Percentiles rank a stretch among this genome's conserved stretches.
Conservation (phyloP, 2,329 filamentous ascomycete species). For the Hirsutella rhossiliensis region DNA sequence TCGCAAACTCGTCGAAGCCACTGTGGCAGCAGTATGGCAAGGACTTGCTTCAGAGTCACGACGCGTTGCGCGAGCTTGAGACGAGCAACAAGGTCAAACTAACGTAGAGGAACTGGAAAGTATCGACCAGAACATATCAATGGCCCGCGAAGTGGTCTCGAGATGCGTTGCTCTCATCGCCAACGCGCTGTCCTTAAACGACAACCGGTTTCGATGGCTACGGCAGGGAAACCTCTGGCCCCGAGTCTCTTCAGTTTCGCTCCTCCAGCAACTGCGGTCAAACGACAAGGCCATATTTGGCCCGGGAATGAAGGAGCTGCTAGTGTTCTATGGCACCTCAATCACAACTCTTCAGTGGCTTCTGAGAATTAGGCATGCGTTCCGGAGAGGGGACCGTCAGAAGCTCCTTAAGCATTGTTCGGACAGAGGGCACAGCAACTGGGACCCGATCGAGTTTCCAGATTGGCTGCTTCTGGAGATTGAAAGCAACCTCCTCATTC, state of each 20-base stretch:
- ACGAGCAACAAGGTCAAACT: not conserved
- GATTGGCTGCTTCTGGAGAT: conserved; percentile 60
- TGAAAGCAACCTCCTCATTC: conserved; percentile 50
- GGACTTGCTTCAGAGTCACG: conserved; percentile 5
- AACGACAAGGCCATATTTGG: conserved; percentile 14
- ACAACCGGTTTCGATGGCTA: conserved; percentile 22
- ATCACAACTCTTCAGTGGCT: conserved; percentile 33
- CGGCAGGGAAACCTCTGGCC: conserved; percentile 31
- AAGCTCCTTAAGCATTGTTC: not conserved
- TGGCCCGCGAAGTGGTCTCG: not conserved
- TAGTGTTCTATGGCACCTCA: conserved; percentile 30
- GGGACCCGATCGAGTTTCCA: conserved; percentile 37
- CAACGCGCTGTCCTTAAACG: not conserved
- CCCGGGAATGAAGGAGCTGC: conserved; percentile 18
- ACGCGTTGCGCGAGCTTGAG: not conserved
- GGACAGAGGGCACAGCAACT: conserved; percentile 33
- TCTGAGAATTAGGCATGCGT: conserved; percentile 20
- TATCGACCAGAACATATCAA: not conserved
- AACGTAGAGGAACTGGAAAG: not conserved
- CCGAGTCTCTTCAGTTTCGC: conserved; percentile 22
- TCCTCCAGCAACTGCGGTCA: conserved; percentile 34
- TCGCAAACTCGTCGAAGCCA: not conserved
- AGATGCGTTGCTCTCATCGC: not conserved
- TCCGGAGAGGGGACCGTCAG: not conserved
- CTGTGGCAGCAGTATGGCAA: conserved; percentile 8